Percentiles rank a stretch among this genome's conserved stretches.
Conservation (phyloP, 352 stramenopile species). For the Blastocystis sp. region DNA sequence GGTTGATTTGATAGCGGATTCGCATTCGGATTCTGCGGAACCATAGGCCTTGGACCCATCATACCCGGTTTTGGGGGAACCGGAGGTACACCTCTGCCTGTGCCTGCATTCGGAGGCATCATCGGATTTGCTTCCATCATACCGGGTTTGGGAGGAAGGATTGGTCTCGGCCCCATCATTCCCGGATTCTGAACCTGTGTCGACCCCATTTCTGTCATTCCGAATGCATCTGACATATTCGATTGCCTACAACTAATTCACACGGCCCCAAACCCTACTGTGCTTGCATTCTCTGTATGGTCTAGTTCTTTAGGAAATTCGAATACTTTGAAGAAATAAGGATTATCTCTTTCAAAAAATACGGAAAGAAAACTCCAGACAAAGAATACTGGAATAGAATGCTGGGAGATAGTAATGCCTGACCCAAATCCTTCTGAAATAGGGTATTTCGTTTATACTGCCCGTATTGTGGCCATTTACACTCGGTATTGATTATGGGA, state of each 20-base stretch:
- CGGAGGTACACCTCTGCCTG: background rate
- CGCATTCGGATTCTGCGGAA: background rate
- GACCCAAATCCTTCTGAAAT: constrained; percentile 35
- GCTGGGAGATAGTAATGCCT: constrained; percentile 35
- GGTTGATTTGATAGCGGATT: background rate
- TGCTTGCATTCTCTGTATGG: constrained; percentile 47
- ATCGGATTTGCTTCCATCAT: background rate
- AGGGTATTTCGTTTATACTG: background rate
- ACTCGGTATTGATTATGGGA: too few species aligned
- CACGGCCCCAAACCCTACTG: constrained; percentile 7
- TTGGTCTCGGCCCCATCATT: constrained; percentile 22
- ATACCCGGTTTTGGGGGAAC: constrained; percentile 39
- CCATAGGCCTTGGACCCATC: background rate
- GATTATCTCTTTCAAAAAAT: constrained; percentile 30
- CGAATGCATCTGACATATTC: background rate
- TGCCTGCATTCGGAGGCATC: constrained; percentile 3
- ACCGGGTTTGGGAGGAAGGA: background rate
- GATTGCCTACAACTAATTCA: constrained; percentile 1
- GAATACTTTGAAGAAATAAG: constrained; percentile 13
- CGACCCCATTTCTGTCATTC: constrained; percentile 15
- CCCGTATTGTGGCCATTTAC: background rate
- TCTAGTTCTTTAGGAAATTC: constrained; percentile 1
- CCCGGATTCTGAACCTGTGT: background rate
- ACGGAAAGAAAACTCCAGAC: constrained; percentile 20
- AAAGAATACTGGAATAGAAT: constrained; percentile 59